Evolutionary conservation across 768 basidiomycete genomes (phyloP), one percentile per base, ranked within the genome.

Genomic region (Sarcomyxa edulis): DNA sequence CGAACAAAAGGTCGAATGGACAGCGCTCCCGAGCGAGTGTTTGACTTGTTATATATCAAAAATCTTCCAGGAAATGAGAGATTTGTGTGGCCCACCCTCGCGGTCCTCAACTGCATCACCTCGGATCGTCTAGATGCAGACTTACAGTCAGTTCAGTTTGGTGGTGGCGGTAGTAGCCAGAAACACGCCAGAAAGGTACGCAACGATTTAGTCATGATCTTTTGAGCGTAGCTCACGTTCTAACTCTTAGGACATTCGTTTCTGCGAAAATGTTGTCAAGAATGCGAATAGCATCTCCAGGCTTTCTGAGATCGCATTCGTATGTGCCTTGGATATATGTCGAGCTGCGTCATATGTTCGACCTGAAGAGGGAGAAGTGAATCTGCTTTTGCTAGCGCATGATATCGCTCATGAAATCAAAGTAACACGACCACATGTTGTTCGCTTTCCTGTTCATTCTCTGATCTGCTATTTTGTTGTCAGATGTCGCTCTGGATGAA

Each of bases 341-440:
- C 73, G 81, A 35, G 85, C 81, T 2, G 87, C 84, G 59, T 72
- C 63, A 51, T 68, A 64, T 54, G 69, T 62, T 50, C 57, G 44
- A 32, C 63, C 55, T 21, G 68, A 72, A 10, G n/a, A n/a, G n/a
- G 73, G 70, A 14, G 86, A 90, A 7, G 51, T 73, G 11, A 76
- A 86, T 4, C 51, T 92, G 19, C 71, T 78, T 12, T 60, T 76
- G 11, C 62, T 90, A 21, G 84, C 84, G 0, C 60, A 65, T 21
- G 90, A 94, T 50, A 61, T 88, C 7, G 85, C 83, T 1, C 80
- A 84, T 46, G 90, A 93, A 40, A 69, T 94, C 44, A 85, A 82
- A 73, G 90, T 84, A 47, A 45, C 52, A 49, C n/a, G n/a, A n/a
- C n/a, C n/a, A n/a, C n/a, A n/a, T n/a, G n/a, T n/a, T n/a, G n/a